Conservation (phyloP, 2,329 filamentous ascomycete genomes). For the Sporothrix curviconia region DNA sequence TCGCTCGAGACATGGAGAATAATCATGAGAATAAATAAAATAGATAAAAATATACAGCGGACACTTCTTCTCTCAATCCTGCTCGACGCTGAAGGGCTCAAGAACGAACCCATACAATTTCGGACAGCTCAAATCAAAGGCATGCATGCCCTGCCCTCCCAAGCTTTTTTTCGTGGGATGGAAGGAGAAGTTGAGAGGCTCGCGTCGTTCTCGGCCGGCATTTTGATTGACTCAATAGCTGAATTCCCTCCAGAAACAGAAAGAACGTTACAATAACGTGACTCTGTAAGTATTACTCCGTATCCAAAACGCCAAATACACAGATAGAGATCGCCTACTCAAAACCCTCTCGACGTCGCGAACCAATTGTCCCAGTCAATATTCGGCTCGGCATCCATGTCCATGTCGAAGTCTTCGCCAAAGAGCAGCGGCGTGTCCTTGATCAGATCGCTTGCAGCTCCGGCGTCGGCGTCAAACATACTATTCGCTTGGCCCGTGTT, state of each 20-base stretch:
- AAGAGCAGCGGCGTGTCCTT: background rate
- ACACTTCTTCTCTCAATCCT: too few relatives aligned
- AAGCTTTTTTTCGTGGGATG: too few relatives aligned
- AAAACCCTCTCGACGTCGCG: slow-evolving; percentile 6
- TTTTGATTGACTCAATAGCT: background rate
- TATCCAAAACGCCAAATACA: background rate
- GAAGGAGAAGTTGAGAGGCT: too few relatives aligned
- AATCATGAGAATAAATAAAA: too few relatives aligned
- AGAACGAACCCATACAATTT: too few relatives aligned
- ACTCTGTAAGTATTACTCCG: background rate
- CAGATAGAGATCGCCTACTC: background rate
- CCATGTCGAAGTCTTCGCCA: slow-evolving; percentile 6
- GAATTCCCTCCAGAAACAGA: too few relatives aligned
- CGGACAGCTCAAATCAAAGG: too few relatives aligned
- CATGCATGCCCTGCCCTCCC: too few relatives aligned
- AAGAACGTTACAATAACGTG: background rate
- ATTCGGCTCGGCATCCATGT: slow-evolving; percentile 9
- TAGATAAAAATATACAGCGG: too few relatives aligned
- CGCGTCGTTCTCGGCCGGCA: too few relatives aligned
- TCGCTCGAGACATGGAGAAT: too few relatives aligned
- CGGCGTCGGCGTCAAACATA: background rate
- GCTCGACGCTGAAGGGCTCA: too few relatives aligned
- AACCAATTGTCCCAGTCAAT: slow-evolving; percentile 19
- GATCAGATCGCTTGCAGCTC: background rate
- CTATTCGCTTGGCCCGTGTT: background rate